These are phyloP conservation scores for Annulohypoxylon bovei DNA, from an alignment of 495 filamentous ascomycete species.

Conservation along the genomic window DNA sequence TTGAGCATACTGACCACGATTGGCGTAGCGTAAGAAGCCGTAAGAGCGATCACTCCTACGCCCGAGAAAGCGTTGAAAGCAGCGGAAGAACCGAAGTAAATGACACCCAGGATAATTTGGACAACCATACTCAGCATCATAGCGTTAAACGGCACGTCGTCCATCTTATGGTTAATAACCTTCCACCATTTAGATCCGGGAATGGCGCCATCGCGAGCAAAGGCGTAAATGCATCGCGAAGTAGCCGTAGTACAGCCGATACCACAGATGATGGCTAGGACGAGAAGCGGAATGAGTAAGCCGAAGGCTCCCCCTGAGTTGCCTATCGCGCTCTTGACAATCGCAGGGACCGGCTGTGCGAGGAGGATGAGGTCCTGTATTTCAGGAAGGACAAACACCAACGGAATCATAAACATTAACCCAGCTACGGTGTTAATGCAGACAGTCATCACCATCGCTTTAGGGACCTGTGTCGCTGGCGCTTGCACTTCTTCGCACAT, in stretches of 20 bases:
- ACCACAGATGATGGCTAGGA: slow-evolving; percentile 66
- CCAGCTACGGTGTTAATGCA: slow-evolving; percentile 60
- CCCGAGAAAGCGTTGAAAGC: slow-evolving; percentile 71
- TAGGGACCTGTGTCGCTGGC: slow-evolving; percentile 60
- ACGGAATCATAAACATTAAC: slow-evolving; percentile 59
- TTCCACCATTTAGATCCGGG: slow-evolving; percentile 66
- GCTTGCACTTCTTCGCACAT: slow-evolving; percentile 62
- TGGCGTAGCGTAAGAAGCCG: slow-evolving; percentile 66
- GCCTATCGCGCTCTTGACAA: slow-evolving; percentile 58
- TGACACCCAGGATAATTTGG: slow-evolving; percentile 57
- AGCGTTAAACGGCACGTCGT: slow-evolving; percentile 61
- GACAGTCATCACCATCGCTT: slow-evolving; percentile 62
- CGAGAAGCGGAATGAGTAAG: slow-evolving; percentile 59
- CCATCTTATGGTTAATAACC: slow-evolving; percentile 55
- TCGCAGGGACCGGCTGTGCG: slow-evolving; percentile 56
- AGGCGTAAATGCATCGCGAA: slow-evolving; percentile 68
- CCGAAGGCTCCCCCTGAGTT: slow-evolving; percentile 57
- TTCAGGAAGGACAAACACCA: slow-evolving; percentile 61
- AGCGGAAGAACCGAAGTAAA: slow-evolving; percentile 63
- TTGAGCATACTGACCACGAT: slow-evolving; percentile 65
- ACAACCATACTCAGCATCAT: slow-evolving; percentile 62
- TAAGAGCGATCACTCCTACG: slow-evolving; percentile 69
- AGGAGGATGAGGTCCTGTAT: slow-evolving; percentile 55
- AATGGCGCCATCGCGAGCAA: slow-evolving; percentile 66
- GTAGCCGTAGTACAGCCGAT: slow-evolving; percentile 70